Conservation (phyloP, 345 rosid genomes). For the Boechera retrofracta region DNA sequence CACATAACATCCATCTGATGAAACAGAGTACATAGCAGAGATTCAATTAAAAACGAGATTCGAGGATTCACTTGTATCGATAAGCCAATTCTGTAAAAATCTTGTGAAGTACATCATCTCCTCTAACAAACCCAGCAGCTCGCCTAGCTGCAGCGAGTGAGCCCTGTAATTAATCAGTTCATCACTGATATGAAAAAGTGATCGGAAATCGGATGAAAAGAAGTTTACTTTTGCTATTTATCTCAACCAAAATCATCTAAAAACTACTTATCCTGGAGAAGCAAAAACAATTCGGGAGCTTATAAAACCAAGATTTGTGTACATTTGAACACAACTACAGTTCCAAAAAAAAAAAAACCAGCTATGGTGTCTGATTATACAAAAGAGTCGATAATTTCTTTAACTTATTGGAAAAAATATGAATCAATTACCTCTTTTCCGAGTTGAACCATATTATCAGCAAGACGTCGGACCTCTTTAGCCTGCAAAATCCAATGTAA, state of each 20-base stretch:
- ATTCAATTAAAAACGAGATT: conserved; percentile 3
- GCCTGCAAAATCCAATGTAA: conserved; percentile 55
- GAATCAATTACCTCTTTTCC: too few relatives aligned
- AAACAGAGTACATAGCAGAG: not conserved
- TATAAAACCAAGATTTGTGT: not conserved
- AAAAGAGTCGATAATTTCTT: too few relatives aligned
- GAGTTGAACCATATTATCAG: conserved; percentile 66
- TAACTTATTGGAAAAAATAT: too few relatives aligned
- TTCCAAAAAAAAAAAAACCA: conserved; percentile 35
- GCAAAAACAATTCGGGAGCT: conserved; percentile 1
- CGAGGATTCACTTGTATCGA: conserved; percentile 70
- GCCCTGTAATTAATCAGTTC: conserved; percentile 54
- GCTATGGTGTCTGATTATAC: too few relatives aligned
- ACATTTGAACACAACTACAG: conserved; percentile 9
- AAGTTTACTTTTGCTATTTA: not conserved
- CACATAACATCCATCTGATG: conserved; percentile 26
- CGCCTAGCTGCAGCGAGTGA: conserved; percentile 79
- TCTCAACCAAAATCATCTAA: not conserved
- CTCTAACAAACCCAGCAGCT: conserved; percentile 92
- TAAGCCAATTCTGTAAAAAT: conserved; percentile 86
- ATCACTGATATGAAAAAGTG: not conserved
- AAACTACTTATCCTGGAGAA: not conserved
- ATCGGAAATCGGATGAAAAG: not conserved
- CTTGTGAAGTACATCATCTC: conserved; percentile 93
- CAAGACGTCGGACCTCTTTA: conserved; percentile 83